These are phyloP conservation scores for Aspergillus coremiiformis DNA, from an alignment of 495 filamentous ascomycete genomes.

Conservation along the genomic window DNA sequence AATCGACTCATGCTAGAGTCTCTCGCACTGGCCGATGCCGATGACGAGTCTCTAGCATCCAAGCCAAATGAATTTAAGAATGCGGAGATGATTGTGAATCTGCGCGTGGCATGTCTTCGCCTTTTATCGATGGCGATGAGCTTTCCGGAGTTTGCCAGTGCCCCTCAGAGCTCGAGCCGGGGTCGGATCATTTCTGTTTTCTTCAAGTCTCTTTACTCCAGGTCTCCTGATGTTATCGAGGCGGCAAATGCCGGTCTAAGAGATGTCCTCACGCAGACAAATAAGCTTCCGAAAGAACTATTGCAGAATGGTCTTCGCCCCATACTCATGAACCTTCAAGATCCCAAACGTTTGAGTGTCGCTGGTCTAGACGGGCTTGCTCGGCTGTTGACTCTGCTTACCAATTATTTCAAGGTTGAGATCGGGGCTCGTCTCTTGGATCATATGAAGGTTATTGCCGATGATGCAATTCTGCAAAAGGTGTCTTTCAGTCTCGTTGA, in stretches of 20 bases:
- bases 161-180: conserved; percentile 62
- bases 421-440: conserved; percentile 87
- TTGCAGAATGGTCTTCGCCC: conserved; percentile 90
- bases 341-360: conserved; percentile 82
- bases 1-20: conserved; percentile 88
- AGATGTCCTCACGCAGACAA: conserved; percentile 75
- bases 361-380: conserved; percentile 88
- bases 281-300: conserved; percentile 90
- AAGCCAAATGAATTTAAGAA: conserved; percentile 87
- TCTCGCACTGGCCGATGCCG: conserved; percentile 83
- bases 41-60: conserved; percentile 76
- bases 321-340: conserved; percentile 90
- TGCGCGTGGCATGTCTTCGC: conserved; percentile 91
- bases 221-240: conserved; percentile 84
- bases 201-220: conserved; percentile 94
- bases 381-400: conserved; percentile 78
- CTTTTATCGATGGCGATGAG: conserved; percentile 87
- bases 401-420: conserved; percentile 98
- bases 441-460: conserved; percentile 87
- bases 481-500: conserved; percentile 91
- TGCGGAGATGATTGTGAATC: conserved; percentile 78
- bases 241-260: conserved; percentile 85
- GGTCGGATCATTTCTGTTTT: conserved; percentile 87
- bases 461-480: conserved; percentile 69
- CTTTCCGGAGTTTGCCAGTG: conserved; percentile 77